Base-by-base conservation (phyloP, 495 filamentous ascomycete genomes). In the Hypomontagnella monticulosa region DNA sequence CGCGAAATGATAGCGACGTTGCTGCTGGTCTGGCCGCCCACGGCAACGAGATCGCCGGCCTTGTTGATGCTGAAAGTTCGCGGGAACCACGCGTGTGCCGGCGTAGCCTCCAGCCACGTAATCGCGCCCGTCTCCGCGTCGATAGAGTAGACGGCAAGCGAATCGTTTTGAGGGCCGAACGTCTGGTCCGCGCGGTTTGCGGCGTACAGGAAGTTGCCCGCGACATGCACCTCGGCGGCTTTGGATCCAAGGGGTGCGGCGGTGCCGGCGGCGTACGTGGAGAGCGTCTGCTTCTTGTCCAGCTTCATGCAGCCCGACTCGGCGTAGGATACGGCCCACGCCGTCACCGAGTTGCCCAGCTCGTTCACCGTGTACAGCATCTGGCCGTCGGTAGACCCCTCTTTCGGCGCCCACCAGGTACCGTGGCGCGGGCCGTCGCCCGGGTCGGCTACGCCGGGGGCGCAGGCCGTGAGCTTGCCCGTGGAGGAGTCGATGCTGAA, bases 41-140 rank as follows among this genome's bases (percentile, higher is more conserved):
- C 81, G 0, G 88, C 88, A 1, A 87, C 83, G 44, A 89, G 66
- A 55, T 82, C 80, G 0, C 89, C 88, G 0, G 78, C 80, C 61
- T 83, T 82, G 67, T 88, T 91, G 47, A 92, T 77, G 10, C 80
- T 80, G 72, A 92, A 86, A 3, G 87, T 87, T 6, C 89, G 75
- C 36, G 78, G 78, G 69, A 80, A 81, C 73, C 78, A 79, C 4
- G 76, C 67, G 69, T 80, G 75, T 46, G 76, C 74, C 46, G 78
- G 75, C 27, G 75, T 76, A 2, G 75, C 70, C 65, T 80, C 77
- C 36, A 76, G 53, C 57, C 70, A 80, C 11, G 60, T 61, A 40
- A 81, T 69, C 1, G 52, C 70, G 38, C 79, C 79, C 1, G 74
- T 75, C 15, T 38, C 47, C 4, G 64, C 30, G 63, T 73, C 67